These are phyloP conservation scores for Nevesoporus exiguus DNA, from an alignment of 768 basidiomycete genomes.

Conservation along the genomic window DNA sequence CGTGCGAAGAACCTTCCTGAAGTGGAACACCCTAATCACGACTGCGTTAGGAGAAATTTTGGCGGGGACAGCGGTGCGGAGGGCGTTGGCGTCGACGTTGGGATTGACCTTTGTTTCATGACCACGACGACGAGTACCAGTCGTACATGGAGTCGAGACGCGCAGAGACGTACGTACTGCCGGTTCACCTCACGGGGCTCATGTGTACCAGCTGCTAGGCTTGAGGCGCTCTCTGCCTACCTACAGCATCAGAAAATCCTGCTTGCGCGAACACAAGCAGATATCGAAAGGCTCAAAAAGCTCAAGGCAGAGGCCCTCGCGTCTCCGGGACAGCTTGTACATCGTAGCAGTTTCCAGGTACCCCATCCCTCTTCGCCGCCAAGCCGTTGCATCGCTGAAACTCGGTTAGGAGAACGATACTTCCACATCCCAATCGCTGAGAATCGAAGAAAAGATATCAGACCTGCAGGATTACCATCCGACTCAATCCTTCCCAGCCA, in stretches of 20 bases:
- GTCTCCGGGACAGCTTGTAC: constrained; percentile 34
- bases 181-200: neutral
- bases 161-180: constrained; percentile 33
- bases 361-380: constrained; percentile 3
- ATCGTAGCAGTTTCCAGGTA: constrained; percentile 36
- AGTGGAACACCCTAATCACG: neutral
- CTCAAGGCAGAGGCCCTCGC: constrained; percentile 40
- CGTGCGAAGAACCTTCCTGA: constrained; percentile 26
- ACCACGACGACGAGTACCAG: constrained; percentile 29
- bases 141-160: constrained; percentile 31
- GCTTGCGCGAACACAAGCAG: constrained; percentile 57
- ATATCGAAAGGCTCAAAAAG: constrained; percentile 53
- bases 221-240: constrained; percentile 63
- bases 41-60: constrained; percentile 26
- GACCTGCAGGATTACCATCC: constrained; percentile 44
- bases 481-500: constrained; percentile 38
- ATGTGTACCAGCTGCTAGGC: constrained; percentile 15
- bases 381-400: constrained; percentile 22
- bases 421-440: constrained; percentile 30
- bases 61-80: constrained; percentile 8
- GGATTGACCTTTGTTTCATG: constrained; percentile 25
- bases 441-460: constrained; percentile 37
- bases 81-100: constrained; percentile 15
- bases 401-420: constrained; percentile 9
- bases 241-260: constrained; percentile 58